Percentiles rank a stretch among this genome's conserved stretches.
phyloP scores from a whole-genome alignment of 2,329 filamentous ascomycete species.

The Claviceps purpurea region DNA sequence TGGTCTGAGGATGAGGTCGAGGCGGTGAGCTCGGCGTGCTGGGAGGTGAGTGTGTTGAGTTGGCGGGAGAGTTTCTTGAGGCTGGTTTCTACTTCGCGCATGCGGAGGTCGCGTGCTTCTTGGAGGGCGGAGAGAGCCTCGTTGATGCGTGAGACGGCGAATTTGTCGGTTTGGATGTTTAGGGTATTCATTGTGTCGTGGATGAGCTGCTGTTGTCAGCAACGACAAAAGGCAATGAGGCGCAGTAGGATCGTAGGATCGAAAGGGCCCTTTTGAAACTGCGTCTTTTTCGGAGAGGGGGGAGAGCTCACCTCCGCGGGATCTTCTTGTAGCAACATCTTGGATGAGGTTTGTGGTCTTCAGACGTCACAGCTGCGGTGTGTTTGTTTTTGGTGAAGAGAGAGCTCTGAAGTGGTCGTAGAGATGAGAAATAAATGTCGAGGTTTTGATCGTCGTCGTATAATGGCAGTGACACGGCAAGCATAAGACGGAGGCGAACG shows the following conservation, averaged over 20 bases:
- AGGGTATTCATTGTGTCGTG: constrained; percentile 87
- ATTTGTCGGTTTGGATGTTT: constrained; percentile 81
- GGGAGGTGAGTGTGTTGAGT: constrained; percentile 58
- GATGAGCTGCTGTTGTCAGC: constrained; percentile 26
- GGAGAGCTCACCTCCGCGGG: constrained; percentile 56
- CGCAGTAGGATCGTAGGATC: too few relatives aligned
- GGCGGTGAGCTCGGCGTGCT: constrained; percentile 63
- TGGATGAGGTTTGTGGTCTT: constrained; percentile 20
- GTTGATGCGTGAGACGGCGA: constrained; percentile 68
- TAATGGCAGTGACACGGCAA: too few relatives aligned
- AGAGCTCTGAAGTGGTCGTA: neutral
- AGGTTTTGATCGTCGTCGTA: too few relatives aligned
- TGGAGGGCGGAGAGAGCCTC: constrained; percentile 75
- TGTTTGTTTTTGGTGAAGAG: neutral
- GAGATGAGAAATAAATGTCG: too few relatives aligned
- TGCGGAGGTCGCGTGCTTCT: constrained; percentile 66
- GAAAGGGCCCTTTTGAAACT: neutral
- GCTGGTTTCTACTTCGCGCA: constrained; percentile 53
- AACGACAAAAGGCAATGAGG: neutral
- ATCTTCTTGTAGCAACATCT: constrained; percentile 89
- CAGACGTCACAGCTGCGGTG: neutral
- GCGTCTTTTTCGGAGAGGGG: neutral
- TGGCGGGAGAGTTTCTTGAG: constrained; percentile 63
- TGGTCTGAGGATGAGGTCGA: constrained; percentile 68
- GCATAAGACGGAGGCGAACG: too few relatives aligned